Base-by-base conservation (phyloP, 805 yeast species). In the Candida xyloterini region DNA sequence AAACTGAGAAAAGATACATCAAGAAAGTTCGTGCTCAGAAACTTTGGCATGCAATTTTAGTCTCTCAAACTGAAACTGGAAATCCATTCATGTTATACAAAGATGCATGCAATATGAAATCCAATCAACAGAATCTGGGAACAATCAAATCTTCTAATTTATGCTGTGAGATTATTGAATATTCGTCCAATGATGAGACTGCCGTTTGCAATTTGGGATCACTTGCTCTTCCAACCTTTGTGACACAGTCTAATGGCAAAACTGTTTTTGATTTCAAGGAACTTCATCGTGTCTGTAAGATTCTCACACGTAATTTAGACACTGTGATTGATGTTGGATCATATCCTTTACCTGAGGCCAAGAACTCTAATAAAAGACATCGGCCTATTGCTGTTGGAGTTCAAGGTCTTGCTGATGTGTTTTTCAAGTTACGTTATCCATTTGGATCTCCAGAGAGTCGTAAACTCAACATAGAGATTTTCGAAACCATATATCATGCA, bases 361-460 rank as follows among this genome's bases (percentile, higher is more conserved):
- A 72, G 54, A 57, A 47, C 32, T 86, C 96, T 13, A 91, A 93
- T 63, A 66, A 77, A 71, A 79, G 79, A 56, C 84, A 91, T 63
- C 74, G 99, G 53, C 98, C 99, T 15, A 78, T 91, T 55, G 97
- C 97, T n/a, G 66, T 91, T 15, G 99, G 99, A 51, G 96, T 91
- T n/a, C 96, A 91, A 64, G 99, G 99, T 43, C 71, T 91, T 39
- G 96, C 98, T 21, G 98, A 91, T 63, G 72, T 82, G 1, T 91
- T 88, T 63, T 76, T 87, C 73, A 71, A 74, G 49, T 69, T 91
- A 46, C 78, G 95, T 55, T 56, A 87, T 43, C 93, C 97, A 30
- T 91, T 90, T 61, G 97, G 88, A 51, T 84, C 95, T 26, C 66
- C 71, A 23, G 84, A 78, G 55, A 96, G 98, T 11, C 77, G 76